Evolutionary conservation across 2,329 filamentous ascomycete species (phyloP).

Genomic region (Paraphoma sp.): DNA sequence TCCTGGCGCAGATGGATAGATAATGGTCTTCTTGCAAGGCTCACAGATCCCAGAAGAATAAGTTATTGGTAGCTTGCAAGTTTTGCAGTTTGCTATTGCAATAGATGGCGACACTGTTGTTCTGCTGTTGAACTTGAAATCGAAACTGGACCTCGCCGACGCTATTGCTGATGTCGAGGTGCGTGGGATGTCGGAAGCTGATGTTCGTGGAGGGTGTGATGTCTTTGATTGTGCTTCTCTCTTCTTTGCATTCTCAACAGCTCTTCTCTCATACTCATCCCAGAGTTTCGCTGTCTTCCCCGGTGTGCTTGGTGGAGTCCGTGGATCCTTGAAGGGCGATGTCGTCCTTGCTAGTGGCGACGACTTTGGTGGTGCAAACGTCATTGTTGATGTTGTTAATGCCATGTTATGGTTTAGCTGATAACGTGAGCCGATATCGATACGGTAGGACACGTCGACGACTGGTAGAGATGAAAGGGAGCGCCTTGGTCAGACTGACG

Average conservation of each 20-base stretch:
- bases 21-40: conserved; percentile 37
- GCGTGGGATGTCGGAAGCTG: conserved; percentile 25
- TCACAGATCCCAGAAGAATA: conserved; percentile 39
- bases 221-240: conserved; percentile 28
- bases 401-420: conserved; percentile 7
- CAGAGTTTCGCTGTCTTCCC: conserved; percentile 39
- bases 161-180: conserved; percentile 3
- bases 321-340: conserved; percentile 37
- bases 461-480: conserved; percentile 22
- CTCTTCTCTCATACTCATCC: conserved; percentile 44
- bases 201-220: conserved; percentile 24
- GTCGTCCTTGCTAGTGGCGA: conserved; percentile 30
- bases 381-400: conserved; percentile 21
- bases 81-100: conserved; percentile 38
- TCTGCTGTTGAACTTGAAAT: conserved; percentile 30
- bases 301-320: conserved; percentile 34
- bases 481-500: conserved; percentile 19
- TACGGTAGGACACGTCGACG: conserved; percentile 12
- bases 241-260: conserved; percentile 38
- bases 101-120: conserved; percentile 16
- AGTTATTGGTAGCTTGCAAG: conserved; percentile 34
- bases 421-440: conserved; percentile 7
- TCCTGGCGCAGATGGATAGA: conserved; percentile 22
- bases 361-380: conserved; percentile 26
- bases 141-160: conserved; percentile 28